Conservation (phyloP, 352 stramenopile species). For the Phytopythium delawarense region DNA sequence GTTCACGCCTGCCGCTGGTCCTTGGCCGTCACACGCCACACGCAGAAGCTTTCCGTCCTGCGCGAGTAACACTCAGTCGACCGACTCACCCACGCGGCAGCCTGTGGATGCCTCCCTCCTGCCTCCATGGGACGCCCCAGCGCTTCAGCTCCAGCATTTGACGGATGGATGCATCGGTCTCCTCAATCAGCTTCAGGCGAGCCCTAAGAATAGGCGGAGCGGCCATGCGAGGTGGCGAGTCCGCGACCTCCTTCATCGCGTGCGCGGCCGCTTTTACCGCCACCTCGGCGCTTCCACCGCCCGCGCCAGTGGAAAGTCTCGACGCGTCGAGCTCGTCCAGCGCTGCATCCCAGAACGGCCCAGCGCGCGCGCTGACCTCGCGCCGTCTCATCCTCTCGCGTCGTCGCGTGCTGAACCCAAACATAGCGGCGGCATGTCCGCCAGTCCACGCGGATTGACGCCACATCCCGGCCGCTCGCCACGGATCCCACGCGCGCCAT, state of each 20-base stretch:
- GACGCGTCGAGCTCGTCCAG: neutral
- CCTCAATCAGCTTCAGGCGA: neutral
- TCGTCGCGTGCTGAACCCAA: neutral
- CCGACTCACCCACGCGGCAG: too few species aligned
- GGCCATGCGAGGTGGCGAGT: neutral
- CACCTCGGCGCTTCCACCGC: neutral
- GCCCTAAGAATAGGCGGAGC: neutral
- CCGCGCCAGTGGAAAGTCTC: neutral
- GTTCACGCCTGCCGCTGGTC: neutral
- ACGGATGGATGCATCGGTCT: neutral
- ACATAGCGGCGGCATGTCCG: neutral
- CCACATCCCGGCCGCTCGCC: neutral
- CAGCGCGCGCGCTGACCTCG: neutral
- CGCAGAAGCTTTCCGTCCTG: neutral
- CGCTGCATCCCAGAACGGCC: constrained; percentile 4
- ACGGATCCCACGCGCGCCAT: neutral
- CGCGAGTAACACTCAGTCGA: too few species aligned
- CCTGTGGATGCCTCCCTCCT: neutral
- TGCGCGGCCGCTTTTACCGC: neutral
- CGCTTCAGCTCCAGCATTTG: too few species aligned
- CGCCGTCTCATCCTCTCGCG: constrained; percentile 1
- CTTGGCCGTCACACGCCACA: neutral
- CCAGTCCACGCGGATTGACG: neutral
- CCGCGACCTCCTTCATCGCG: neutral
- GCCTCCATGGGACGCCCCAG: neutral